A percentile compares a stretch with the other conserved stretches of the same genome.
phyloP scores from a whole-genome alignment of 2,329 filamentous ascomycete genomes.

The Botrytis hyacinthi region DNA sequence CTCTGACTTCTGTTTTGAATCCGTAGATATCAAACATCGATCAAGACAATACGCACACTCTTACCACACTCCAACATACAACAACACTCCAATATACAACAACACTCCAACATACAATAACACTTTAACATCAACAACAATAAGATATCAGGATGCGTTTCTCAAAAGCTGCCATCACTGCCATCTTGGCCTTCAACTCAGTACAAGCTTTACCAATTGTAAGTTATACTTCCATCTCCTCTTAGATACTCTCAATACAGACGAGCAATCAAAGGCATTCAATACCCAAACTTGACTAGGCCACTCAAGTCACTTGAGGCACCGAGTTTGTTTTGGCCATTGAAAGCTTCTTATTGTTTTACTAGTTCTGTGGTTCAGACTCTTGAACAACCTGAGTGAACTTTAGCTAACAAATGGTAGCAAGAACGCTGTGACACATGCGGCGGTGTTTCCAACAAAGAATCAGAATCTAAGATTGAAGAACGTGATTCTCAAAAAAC shows the following conservation, averaged over 20 bases:
- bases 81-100: background rate
- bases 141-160: background rate
- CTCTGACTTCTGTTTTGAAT: background rate
- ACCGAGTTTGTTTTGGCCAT: background rate
- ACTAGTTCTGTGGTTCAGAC: background rate
- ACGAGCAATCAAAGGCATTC: background rate
- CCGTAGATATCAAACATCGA: background rate
- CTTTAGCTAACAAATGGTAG: background rate
- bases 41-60: background rate
- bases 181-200: background rate
- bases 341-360: background rate
- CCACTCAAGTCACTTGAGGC: background rate
- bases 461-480: background rate
- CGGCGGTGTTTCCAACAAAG: background rate
- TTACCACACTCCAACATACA: background rate
- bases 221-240: background rate
- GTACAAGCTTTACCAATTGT: background rate
- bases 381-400: background rate
- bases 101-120: background rate
- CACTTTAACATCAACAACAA: background rate
- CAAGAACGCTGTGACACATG: background rate
- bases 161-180: background rate
- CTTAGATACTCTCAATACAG: background rate
- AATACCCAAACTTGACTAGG: background rate
- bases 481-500: background rate